Conservation (phyloP, 2,329 filamentous ascomycete genomes). For the Lachnellula suecica region DNA sequence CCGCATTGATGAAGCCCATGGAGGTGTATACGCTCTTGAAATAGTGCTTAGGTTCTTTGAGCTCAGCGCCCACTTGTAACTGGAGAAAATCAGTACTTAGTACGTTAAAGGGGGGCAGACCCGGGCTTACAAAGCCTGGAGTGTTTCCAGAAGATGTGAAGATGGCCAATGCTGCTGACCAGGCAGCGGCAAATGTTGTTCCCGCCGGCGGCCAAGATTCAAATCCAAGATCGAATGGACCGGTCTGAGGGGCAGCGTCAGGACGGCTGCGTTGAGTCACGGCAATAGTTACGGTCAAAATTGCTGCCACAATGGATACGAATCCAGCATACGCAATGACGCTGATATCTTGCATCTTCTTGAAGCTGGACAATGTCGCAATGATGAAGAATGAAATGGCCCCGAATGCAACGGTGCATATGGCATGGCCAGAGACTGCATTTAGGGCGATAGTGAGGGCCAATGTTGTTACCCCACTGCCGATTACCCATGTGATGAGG, state of each 20-base stretch:
- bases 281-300: not conserved
- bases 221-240: not conserved
- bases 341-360: not conserved
- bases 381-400: not conserved
- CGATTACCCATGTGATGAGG: not conserved
- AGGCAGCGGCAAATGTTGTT: not conserved
- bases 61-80: not conserved
- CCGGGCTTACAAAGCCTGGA: too few relatives aligned
- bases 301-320: not conserved
- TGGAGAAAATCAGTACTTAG: too few relatives aligned
- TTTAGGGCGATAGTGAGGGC: not conserved
- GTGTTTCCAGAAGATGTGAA: not conserved
- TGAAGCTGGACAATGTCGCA: not conserved
- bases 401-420: not conserved
- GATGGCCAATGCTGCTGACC: not conserved
- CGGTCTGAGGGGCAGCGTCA: not conserved
- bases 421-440: not conserved
- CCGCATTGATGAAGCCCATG: not conserved
- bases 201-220: not conserved
- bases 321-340: not conserved
- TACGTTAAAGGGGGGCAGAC: too few relatives aligned
- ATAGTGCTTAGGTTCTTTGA: not conserved
- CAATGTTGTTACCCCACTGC: not conserved
- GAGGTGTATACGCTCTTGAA: not conserved
- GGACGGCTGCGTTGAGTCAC: not conserved